A percentile compares a stretch with the other conserved stretches of the same genome.
Conservation (phyloP, 495 filamentous ascomycete species). For the Xylaria bambusicola region DNA sequence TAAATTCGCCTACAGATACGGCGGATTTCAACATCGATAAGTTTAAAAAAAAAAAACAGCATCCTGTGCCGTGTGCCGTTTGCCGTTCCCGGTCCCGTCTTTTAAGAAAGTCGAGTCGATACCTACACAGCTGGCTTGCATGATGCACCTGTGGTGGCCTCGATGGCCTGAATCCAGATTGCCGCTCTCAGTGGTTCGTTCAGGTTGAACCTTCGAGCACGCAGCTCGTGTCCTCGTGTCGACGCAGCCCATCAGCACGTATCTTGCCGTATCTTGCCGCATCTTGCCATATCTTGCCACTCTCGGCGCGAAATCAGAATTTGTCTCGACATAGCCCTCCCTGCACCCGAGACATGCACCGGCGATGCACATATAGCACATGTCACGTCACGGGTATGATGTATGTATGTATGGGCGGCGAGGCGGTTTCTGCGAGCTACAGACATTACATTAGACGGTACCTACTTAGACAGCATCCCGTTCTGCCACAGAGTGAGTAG, state of each 20-base stretch:
- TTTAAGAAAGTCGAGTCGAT: no score
- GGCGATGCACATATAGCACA: background rate
- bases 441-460: no score
- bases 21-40: constrained; percentile 5
- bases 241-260: constrained; percentile 2
- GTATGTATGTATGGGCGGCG: no score
- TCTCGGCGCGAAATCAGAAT: background rate
- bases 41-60: background rate
- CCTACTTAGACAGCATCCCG: no score
- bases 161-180: background rate
- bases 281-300: constrained; percentile 1
- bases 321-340: background rate
- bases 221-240: constrained; percentile 1
- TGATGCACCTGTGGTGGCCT: background rate
- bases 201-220: background rate
- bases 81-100: background rate
- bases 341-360: background rate
- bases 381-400: background rate
- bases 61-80: background rate
- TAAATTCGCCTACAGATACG: constrained; percentile 2
- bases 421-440: no score
- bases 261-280: background rate
- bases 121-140: no score
- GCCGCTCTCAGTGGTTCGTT: constrained; percentile 1
- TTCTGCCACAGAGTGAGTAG: no score